Evolutionary conservation across 2,329 filamentous ascomycete species (phyloP), one percentile per base, ranked within the genome.

Genomic region (Penicillium frequentans): DNA sequence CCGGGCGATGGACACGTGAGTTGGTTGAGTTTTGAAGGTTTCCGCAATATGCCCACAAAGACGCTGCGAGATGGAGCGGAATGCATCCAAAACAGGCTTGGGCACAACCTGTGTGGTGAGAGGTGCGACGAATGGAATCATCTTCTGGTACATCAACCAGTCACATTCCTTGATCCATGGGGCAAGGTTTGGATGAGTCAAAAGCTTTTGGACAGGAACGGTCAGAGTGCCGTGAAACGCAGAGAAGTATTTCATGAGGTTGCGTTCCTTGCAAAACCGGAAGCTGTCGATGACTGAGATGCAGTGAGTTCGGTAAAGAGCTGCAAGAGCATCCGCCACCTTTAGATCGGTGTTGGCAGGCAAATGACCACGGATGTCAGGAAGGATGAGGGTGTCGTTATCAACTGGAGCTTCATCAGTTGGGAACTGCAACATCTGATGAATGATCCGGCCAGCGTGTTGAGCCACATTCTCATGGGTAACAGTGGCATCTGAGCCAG

Each of bases 201-300:
- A 89, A 2, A 99, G 79, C 74, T 96, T 97, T 73, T 97, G 92
- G 3, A 98, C 93, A 6, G 95, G 95, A 75, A 97, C 96, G 0
- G 95, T 99, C 67, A 99, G 84, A 2, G 93, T 98, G 54, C 95
- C 95, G 69, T 96, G 91, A 73, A 99, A 98, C 1, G 93, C 95
- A 6, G 90, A 93, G 72, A 96, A 96, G 16, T 97, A 84, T 64
- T 96, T 91, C 72, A 96, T 96, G 73, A 99, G 96, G 7, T 92
- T 93, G 77, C 96, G 96, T 74, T 97, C 91, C 70, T 95, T 96
- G 81, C 93, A 97, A 73, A 91, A 98, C 29, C 95, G 90, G 60
- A 99, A 92, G 66, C 91, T 93, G 75, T 99, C 95, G 31, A 99
- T 90, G 5, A 99, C 83, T 1, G 93, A 97, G 14, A 95, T 97